phyloP scores from a whole-genome alignment of 2,329 filamentous ascomycete genomes.

The Xylaria sp. region DNA sequence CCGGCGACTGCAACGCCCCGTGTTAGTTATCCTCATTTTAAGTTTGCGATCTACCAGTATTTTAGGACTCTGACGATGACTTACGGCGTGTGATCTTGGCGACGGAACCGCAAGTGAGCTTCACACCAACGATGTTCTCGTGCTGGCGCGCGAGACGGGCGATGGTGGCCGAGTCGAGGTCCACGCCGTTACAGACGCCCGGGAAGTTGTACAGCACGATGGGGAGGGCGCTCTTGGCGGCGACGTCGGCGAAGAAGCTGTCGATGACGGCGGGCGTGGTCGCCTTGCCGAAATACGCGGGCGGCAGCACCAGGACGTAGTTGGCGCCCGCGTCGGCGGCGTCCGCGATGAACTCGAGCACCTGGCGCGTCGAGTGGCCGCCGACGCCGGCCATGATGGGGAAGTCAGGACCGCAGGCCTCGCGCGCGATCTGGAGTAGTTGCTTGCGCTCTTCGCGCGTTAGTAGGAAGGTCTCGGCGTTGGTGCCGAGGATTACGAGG shows the following conservation, averaged over 20 bases:
- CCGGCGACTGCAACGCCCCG: slow-evolving; percentile 54
- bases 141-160: slow-evolving; percentile 60
- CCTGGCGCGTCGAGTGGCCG: slow-evolving; percentile 72
- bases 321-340: slow-evolving; percentile 70
- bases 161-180: slow-evolving; percentile 73
- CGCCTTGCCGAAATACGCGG: slow-evolving; percentile 73
- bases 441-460: slow-evolving; percentile 68
- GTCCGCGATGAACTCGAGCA: slow-evolving; percentile 68
- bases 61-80: neutral
- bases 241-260: slow-evolving; percentile 69
- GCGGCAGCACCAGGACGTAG: slow-evolving; percentile 70
- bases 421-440: slow-evolving; percentile 67
- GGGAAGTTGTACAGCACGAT: slow-evolving; percentile 77
- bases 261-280: slow-evolving; percentile 68
- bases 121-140: slow-evolving; percentile 71
- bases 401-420: slow-evolving; percentile 62
- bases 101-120: slow-evolving; percentile 72
- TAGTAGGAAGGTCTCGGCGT: slow-evolving; percentile 57
- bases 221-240: slow-evolving; percentile 63
- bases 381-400: slow-evolving; percentile 73
- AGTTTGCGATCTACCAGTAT: neutral
- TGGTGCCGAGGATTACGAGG: slow-evolving; percentile 51
- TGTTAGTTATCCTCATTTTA: neutral
- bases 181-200: slow-evolving; percentile 73
- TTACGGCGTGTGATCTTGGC: slow-evolving; percentile 65